Evolutionary conservation across 148 eudicot genomes (phyloP), one percentile per base, ranked within the genome.

Genomic region (Cornus kousa): DNA sequence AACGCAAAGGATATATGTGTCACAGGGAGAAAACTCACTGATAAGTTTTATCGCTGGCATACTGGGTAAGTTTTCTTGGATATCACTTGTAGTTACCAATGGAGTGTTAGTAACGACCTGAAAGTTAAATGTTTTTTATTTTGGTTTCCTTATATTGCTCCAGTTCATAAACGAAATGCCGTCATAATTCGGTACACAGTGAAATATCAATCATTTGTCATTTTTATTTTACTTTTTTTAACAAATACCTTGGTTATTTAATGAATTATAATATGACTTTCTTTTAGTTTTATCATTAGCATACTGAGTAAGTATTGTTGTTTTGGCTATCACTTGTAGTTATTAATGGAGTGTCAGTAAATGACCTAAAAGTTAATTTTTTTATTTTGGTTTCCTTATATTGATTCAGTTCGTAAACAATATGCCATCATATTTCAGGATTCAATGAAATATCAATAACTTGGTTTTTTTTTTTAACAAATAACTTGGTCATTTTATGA

Each of bases 1-100:
- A 95, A 95, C 87, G 99, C 97, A 11, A 95, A 95, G 85, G 97
- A 95, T 85, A 73, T 95, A 16, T 79, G 89, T 77, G 92, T 93
- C 81, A 95, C 97, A 20, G 97, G 99, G 68, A 92, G 97, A 78
- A 95, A 95, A 82, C 93, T 91, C 74, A 93, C 97, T 10, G 90
- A 95, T 86, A 95, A 95, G 86, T 78, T 81, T 71, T 95, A 93
- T 75, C 87, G 84, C 55, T 95, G 97, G 99, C 97, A 95, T 83
- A 95, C 97, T 32, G 98, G 99, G 99, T 74, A 89, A 28, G 48
- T 73, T 59, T 37, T 9, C 33, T 71, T 70, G 19, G 40, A 16
- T 55, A 43, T 72, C 16, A 22, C 19, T 70, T n/a, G 66, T 62
- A n/a, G 7, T 62, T 62, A 20, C 20, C 20, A 62, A 17, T 62